A percentile compares a stretch with the other conserved stretches of the same genome.
phyloP scores from a whole-genome alignment of 2,329 filamentous ascomycete species.

The Penicillium sp. region DNA sequence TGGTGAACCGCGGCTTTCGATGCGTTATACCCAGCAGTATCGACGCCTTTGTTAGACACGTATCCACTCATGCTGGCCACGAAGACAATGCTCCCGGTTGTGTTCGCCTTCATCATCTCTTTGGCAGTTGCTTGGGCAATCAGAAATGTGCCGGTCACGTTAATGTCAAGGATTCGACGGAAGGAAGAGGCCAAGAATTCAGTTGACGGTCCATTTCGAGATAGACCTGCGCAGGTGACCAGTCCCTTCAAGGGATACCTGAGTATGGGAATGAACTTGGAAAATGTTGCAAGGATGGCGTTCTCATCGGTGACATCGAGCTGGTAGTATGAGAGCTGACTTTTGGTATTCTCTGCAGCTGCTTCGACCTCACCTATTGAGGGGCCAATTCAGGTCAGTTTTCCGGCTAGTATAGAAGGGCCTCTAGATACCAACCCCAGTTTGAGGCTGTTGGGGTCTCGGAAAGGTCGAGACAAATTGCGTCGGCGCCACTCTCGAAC shows the following conservation, averaged over 20 bases:
- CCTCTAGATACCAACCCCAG: slow-evolving; percentile 4
- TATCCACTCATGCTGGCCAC: slow-evolving; percentile 24
- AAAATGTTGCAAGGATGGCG: neutral
- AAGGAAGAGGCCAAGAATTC: slow-evolving; percentile 27
- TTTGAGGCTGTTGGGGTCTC: slow-evolving; percentile 6
- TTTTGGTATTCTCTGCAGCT: neutral
- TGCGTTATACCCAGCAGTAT: slow-evolving; percentile 40
- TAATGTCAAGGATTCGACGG: slow-evolving; percentile 29
- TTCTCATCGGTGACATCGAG: neutral
- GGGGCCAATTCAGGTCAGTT: neutral
- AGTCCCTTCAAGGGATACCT: slow-evolving; percentile 31
- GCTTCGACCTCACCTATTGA: slow-evolving; percentile 7
- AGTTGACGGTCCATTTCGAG: slow-evolving; percentile 24
- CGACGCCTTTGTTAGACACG: slow-evolving; percentile 18
- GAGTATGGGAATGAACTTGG: slow-evolving; percentile 8
- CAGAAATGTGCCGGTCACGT: slow-evolving; percentile 21
- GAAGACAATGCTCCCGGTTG: slow-evolving; percentile 15
- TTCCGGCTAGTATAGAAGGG: neutral
- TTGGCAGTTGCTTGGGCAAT: slow-evolving; percentile 15
- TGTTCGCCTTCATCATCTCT: slow-evolving; percentile 5
- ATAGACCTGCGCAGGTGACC: slow-evolving; percentile 34
- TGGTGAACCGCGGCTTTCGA: slow-evolving; percentile 49
- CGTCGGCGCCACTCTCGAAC: slow-evolving; percentile 35
- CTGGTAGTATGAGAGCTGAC: slow-evolving; percentile 19
- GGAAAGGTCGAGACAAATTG: slow-evolving; percentile 31